Evolutionary conservation across 73 alveolate genomes (phyloP), one percentile per base, ranked within the genome.

Genomic region (Paramecium primaurelia): DNA sequence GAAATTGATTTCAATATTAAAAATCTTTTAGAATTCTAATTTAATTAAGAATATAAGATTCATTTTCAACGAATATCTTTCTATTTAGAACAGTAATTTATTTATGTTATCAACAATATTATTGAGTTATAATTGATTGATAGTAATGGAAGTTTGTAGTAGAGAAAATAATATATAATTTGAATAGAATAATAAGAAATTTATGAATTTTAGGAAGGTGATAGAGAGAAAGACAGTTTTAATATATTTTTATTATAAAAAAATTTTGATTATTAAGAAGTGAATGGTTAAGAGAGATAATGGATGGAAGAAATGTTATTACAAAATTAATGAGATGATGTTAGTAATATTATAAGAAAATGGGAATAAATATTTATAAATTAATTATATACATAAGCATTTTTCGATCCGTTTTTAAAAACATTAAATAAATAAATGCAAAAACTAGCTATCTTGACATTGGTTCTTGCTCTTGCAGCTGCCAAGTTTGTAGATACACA

Each of bases 371-470:
- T 54, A 54, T 54, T 54, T n/a, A 54, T 54, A 54, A 54, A 54
- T 54, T 54, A 54, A 54, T 54, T 54, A 54, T 22, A 54, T 54
- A 40, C 58, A 32, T 98, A 64, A 64, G 84, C 84, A 64, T 99
- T 68, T 95, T 75, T 75, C 91, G 75, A 80, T 80, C 91, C 91
- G 91, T 80, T 80, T 80, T 80, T 80, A 80, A 80, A 80, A 32
- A 11, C 49, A 40, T 80, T 38, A 75, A 71, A 40, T 80, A 80
- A 80, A 45, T 80, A 45, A 26, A 80, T 80, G 91, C 91, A 80
- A 80, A 80, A 80, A 80, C 77, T 80, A 22, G 73, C 75, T 25
- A 42, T 80, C 91, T 45, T 80, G 47, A 44, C 91, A 80, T 80
- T 80, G 91, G 91, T 80, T 80, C 77, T 80, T 42, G 91, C 91